phyloP scores from a whole-genome alignment of 352 stramenopile genomes.

The Bremia lactucae region DNA sequence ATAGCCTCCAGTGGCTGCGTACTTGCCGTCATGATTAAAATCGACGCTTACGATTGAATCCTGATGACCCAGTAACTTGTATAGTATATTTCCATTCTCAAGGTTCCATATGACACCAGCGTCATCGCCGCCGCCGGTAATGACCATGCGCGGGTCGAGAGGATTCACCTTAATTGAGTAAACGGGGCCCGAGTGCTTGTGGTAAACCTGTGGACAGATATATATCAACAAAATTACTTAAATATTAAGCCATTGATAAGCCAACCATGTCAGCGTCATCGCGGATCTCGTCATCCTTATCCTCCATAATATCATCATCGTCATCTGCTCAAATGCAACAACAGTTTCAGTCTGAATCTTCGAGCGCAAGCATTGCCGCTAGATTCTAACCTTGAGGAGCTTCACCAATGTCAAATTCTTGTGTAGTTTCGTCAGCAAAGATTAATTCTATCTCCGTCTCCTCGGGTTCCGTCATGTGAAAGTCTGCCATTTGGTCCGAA shows the following conservation, averaged over 20 bases:
- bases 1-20: constrained; percentile 77
- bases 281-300: constrained; percentile 48
- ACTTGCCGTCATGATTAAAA: constrained; percentile 84
- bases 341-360: neutral
- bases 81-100: constrained; percentile 64
- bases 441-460: constrained; percentile 79
- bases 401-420: constrained; percentile 81
- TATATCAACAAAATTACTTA: too few species aligned
- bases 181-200: constrained; percentile 64
- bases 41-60: constrained; percentile 78
- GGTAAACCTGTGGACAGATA: constrained; percentile 40
- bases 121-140: constrained; percentile 79
- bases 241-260: neutral
- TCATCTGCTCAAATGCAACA: constrained; percentile 28
- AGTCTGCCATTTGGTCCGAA: constrained; percentile 15
- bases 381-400: constrained; percentile 44
- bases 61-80: constrained; percentile 66
- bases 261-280: constrained; percentile 65
- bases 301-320: constrained; percentile 58
- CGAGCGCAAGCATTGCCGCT: neutral
- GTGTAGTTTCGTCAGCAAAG: constrained; percentile 57
- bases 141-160: constrained; percentile 64
- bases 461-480: constrained; percentile 21
- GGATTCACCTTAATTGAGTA: constrained; percentile 80
- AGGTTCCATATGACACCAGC: constrained; percentile 81